Evolutionary conservation across 306 rosid genomes (phyloP), one percentile per base, ranked within the genome.

Genomic region (Argentina anserina): DNA sequence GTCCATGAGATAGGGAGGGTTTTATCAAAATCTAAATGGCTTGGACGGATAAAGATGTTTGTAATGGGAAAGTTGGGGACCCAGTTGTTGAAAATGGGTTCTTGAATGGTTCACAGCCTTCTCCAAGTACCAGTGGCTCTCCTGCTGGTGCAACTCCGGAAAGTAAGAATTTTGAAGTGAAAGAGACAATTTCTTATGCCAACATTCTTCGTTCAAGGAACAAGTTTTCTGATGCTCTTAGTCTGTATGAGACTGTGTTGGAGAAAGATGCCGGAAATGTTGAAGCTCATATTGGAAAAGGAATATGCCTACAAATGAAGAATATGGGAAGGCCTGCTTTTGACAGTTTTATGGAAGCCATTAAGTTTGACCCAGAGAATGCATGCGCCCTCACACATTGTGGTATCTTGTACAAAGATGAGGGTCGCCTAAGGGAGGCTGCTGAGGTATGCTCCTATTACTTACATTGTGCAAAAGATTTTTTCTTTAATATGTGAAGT

Each of bases 291-390:
- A 89, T 91, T 80, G 99, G 99, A 18, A 94, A 94, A 80, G 99
- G 99, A 75, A 91, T 91, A 82, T 94, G 99, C 80, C 60, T 94
- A 76, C 99, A 94, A 80, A 91, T 94, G 99, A 96, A 89, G 91
- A 89, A 78, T 67, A 78, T 88, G 97, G 87, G 92, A 43, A 86
- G 87, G 84, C 95, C 81, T 73, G 91, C 97, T 20, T 85, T 94
- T 70, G 97, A 91, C 20, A 89, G 89, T 82, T 94, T 94, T 72
- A 23, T 87, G 4, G 99, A 89, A 79, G 99, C 87, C 52, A 84
- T 89, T 79, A 84, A 69, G 81, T 80, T 88, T 87, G 97, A 94
- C 77, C 88, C 97, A 33, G 88, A 84, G 70, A 91, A 91, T 87
- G 90, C 92, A 36, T 88, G 95, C 29, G 99, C 96, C 14, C 96